These are phyloP conservation scores for Fusarium mexicanum DNA, from an alignment of 2,329 filamentous ascomycete genomes.

Conservation along the genomic window DNA sequence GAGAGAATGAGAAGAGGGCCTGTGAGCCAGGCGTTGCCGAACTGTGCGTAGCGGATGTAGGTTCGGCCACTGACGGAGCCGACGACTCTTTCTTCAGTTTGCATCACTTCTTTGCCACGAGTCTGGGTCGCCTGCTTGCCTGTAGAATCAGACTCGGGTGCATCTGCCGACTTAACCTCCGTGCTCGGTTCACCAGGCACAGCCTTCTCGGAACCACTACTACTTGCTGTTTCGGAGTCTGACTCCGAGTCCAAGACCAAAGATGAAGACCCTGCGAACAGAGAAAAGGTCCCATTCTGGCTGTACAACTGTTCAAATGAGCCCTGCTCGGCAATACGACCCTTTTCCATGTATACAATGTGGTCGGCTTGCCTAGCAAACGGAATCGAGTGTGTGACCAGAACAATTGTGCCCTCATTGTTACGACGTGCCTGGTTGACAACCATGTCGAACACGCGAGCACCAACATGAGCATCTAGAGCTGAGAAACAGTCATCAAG, in stretches of 20 bases:
- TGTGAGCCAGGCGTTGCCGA: slow-evolving; percentile 19
- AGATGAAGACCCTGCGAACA: neutral
- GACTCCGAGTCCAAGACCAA: neutral
- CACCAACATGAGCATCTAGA: slow-evolving; percentile 19
- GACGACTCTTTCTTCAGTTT: slow-evolving; percentile 17
- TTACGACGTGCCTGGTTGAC: slow-evolving; percentile 8
- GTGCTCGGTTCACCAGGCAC: accelerated
- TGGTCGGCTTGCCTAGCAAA: slow-evolving; percentile 25
- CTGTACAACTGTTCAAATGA: neutral
- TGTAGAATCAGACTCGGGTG: accelerated
- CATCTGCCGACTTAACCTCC: accelerated
- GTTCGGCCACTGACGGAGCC: slow-evolving; percentile 22
- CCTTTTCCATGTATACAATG: slow-evolving; percentile 20
- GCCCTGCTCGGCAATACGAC: neutral
- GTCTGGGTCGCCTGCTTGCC: neutral
- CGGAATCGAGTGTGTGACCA: slow-evolving; percentile 18
- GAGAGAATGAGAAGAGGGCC: slow-evolving; percentile 6
- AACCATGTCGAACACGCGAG: slow-evolving; percentile 19
- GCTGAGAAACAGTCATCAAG: slow-evolving; percentile 27
- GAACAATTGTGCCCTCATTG: neutral
- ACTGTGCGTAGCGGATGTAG: slow-evolving; percentile 18
- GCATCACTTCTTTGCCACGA: slow-evolving; percentile 26
- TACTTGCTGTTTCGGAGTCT: neutral
- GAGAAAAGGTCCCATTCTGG: neutral
- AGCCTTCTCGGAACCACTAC: neutral